These are phyloP conservation scores for Amylocarpus encephaloides DNA, from an alignment of 2,329 filamentous ascomycete genomes.

Conservation along the genomic window DNA sequence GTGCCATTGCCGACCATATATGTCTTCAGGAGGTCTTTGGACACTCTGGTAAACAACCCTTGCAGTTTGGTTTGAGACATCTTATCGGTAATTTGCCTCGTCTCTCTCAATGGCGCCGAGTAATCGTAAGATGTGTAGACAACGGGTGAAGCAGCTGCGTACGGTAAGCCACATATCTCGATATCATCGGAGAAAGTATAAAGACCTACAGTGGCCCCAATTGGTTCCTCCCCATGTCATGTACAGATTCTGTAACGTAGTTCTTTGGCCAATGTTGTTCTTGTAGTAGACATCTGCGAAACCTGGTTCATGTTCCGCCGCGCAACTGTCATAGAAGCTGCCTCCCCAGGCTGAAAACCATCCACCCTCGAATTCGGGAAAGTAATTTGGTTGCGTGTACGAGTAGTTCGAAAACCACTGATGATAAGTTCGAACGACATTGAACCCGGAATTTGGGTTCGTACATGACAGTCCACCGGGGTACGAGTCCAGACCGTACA, in stretches of 20 bases:
- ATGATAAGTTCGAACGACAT: constrained; percentile 45
- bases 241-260: constrained; percentile 44
- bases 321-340: constrained; percentile 44
- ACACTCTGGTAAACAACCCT: constrained; percentile 47
- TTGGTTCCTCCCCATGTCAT: constrained; percentile 51
- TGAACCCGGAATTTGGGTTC: constrained; percentile 43
- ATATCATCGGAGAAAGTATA: no score
- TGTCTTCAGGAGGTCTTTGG: constrained; percentile 43
- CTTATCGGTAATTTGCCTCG: constrained; percentile 45
- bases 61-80: constrained; percentile 49
- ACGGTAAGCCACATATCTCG: background rate
- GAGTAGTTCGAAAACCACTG: constrained; percentile 53
- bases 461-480: constrained; percentile 44
- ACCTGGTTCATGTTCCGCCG: constrained; percentile 38
- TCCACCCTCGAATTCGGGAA: constrained; percentile 49
- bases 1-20: constrained; percentile 50
- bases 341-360: constrained; percentile 49
- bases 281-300: constrained; percentile 52
- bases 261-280: constrained; percentile 45
- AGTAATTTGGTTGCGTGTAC: constrained; percentile 45
- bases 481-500: constrained; percentile 43
- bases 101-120: constrained; percentile 46
- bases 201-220: constrained; percentile 43
- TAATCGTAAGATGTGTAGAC: constrained; percentile 44
- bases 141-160: constrained; percentile 37